These are phyloP conservation scores for Russula compacta DNA, from an alignment of 768 basidiomycete species.

Conservation along the genomic window DNA sequence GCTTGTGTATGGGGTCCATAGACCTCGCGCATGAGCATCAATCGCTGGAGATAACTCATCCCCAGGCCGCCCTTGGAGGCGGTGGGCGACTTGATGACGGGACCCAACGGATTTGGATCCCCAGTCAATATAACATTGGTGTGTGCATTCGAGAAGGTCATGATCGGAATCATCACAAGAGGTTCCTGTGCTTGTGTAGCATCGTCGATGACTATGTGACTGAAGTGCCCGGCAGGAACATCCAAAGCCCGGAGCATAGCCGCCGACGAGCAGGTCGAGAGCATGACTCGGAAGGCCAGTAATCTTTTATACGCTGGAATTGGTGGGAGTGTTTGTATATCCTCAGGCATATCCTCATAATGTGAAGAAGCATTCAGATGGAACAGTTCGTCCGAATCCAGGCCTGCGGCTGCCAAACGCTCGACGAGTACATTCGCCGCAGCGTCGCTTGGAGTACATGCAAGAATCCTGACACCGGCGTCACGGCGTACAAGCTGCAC, in stretches of 20 bases:
- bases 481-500: constrained; percentile 26
- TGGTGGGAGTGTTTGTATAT: constrained; percentile 29
- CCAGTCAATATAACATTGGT: constrained; percentile 34
- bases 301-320: constrained; percentile 31
- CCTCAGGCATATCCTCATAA: constrained; percentile 28
- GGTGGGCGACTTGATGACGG: constrained; percentile 27
- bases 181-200: constrained; percentile 59
- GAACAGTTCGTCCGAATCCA: constrained; percentile 33
- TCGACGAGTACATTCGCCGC: constrained; percentile 29
- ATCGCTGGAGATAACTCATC: constrained; percentile 30
- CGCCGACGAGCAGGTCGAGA: constrained; percentile 49
- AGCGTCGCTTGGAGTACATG: constrained; percentile 30
- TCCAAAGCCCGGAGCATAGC: constrained; percentile 40
- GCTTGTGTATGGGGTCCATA: constrained; percentile 24
- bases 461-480: constrained; percentile 24
- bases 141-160: constrained; percentile 24
- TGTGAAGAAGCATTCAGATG: constrained; percentile 44
- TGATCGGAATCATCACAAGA: constrained; percentile 38
- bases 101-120: constrained; percentile 31
- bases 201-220: constrained; percentile 55
- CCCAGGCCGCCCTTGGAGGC: constrained; percentile 25
- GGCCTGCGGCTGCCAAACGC: constrained; percentile 19
- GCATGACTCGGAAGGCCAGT: constrained; percentile 39
- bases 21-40: constrained; percentile 26
- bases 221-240: constrained; percentile 44